Evolutionary conservation across 495 filamentous ascomycete genomes (phyloP), one percentile per base, ranked within the genome.

Genomic region (Chaetomium tenue): DNA sequence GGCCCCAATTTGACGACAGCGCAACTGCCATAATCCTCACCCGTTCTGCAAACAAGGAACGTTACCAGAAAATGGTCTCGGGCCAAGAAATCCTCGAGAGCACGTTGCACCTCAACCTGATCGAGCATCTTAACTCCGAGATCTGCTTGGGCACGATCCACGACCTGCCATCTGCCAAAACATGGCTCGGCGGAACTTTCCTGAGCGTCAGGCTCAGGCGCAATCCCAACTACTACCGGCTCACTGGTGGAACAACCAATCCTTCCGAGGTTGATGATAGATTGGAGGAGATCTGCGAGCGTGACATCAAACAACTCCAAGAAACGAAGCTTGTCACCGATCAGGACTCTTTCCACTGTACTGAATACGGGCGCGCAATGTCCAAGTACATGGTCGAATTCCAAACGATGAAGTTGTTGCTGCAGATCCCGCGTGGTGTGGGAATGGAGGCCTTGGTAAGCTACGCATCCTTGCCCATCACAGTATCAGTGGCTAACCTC

Each of bases 101-200:
- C 74, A 89, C 84, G 33, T 81, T 98, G 18, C 93, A 98, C 76
- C 80, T 87, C 42, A 92, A 96, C 67, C 78, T 98, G 2, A 90
- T 97, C 44, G 93, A 96, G 61, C 93, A 97, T 73, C 74, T 98
- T 51, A 98, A 98, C 74, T 93, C 93, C 0, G 94, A 98, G 70
- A 91, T 97, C 48, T 89, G 89, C 26, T 81, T 97, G 6, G 89
- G 90, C 2, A 95, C 91, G 2, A 87, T 98, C 62, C 84, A 78
- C 3, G 81, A 88, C 63, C 74, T 90, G 0, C 69, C 85, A 5
- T 87, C 89, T 0, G 94, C 94, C 26, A 89, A 88, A 66, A 81
- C 75, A 65, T 98, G 94, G 94, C 86, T 98, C 28, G 78, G 79
- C 20, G 87, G 92, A 0, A 97, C 94, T 0, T 98, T 98, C 68